Conservation (phyloP, 306 rosid genomes). For the Macrotyloma uniflorum region DNA sequence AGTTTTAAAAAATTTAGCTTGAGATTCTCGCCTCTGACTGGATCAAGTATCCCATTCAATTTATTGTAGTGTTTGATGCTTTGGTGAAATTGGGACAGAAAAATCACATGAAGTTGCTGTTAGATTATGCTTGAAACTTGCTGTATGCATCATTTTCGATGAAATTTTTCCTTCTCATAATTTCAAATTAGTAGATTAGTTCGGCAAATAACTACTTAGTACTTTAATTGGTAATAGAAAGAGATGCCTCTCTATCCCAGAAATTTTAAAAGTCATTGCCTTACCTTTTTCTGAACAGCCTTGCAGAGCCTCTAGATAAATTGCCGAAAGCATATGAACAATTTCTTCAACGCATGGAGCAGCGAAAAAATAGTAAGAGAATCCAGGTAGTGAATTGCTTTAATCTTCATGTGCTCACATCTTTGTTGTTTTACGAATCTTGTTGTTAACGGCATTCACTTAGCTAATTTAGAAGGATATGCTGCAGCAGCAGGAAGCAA, state of each 20-base stretch:
- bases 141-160: constrained; percentile 11
- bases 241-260: constrained; percentile 5
- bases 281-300: constrained; percentile 53
- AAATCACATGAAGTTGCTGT: background rate
- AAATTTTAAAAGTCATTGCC: constrained; percentile 20
- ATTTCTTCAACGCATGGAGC: constrained; percentile 73
- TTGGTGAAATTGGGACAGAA: constrained; percentile 4
- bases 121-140: constrained; percentile 31
- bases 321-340: constrained; percentile 84
- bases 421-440: constrained; percentile 26
- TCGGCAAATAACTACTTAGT: background rate
- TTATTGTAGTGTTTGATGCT: constrained; percentile 6
- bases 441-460: constrained; percentile 24
- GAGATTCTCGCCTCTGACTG: background rate
- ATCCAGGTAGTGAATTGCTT: constrained; percentile 52
- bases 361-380: constrained; percentile 59
- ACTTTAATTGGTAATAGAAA: background rate
- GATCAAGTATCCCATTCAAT: background rate
- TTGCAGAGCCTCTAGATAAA: constrained; percentile 83
- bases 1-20: background rate
- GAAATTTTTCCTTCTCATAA: background rate
- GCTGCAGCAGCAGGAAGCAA: constrained; percentile 52
- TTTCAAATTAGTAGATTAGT: constrained; percentile 4
- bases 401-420: background rate
- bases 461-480: constrained; percentile 36